Evolutionary conservation across 192 early-diverging fungal genomes (phyloP), one percentile per base, ranked within the genome.

Genomic region (Obelidium mucronatum): DNA sequence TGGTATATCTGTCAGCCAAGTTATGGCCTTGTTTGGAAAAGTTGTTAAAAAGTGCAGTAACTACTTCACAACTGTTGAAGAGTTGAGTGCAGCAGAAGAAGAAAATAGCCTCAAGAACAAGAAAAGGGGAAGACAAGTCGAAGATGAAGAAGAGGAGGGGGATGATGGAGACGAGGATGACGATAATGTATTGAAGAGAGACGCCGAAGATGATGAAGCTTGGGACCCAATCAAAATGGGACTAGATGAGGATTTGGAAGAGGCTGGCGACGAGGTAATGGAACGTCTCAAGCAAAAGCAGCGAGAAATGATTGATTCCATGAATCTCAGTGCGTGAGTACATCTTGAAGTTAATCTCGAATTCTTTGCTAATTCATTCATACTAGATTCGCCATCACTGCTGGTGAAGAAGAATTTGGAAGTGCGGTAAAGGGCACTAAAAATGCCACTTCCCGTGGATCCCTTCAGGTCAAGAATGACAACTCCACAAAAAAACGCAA

Each of bases 11-110:
- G 86, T 87, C 3, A 88, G 90, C 36, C 96, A 98, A 81, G 84
- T 97, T 26, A 78, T 99, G 84, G 98, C 97, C 0, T 81, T 98
- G 67, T 98, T 99, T 77, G 95, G 91, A 70, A 99, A 98, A 83
- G 83, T 94, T n/a, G 82, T 97, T 76, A 88, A 93, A 77, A 98
- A 96, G 86, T 88, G 92, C 76, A 90, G 87, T 51, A 85, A 77
- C 59, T 91, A 81, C 78, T 94, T 94, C 75, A 82, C 83, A 66
- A 83, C 74, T 34, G 85, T 93, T 28, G 89, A 83, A 91, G 73
- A 74, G 80, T 67, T 39, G 65, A 30, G 90, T 63, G 84, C 89
- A 24, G 82, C 78, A 53, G 76, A 80, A 24, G 78, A 83, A 65
- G 82, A 89, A 3, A 76, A 83, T 6, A 67, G 34, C 42, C 31